Evolutionary conservation across 306 rosid species (phyloP).

Genomic region (Sesbania bispinosa): DNA sequence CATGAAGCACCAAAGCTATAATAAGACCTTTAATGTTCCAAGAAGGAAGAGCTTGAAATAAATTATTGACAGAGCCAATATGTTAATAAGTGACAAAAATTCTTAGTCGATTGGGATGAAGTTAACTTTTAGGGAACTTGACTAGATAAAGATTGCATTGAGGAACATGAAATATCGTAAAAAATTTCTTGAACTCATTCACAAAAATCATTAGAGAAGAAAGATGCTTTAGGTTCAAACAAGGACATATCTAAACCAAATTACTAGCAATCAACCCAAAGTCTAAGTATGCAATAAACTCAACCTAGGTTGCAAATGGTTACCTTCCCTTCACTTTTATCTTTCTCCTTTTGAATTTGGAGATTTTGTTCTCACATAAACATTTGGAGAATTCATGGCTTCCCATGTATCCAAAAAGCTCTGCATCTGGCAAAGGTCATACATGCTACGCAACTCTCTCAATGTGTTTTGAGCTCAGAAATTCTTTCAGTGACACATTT

Average conservation of each 20-base stretch:
- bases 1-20: slow-evolving; percentile 51
- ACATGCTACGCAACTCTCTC: not conserved
- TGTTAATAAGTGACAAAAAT: not conserved
- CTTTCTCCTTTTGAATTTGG: not conserved
- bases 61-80: not conserved
- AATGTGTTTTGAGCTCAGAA: not conserved
- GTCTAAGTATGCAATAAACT: not conserved
- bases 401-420: not conserved
- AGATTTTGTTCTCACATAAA: not conserved
- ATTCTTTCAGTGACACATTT: not conserved
- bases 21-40: slow-evolving; percentile 62
- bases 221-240: not conserved
- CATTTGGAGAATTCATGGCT: not conserved
- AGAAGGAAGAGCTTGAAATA: not conserved
- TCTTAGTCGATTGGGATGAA: not conserved
- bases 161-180: not conserved
- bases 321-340: not conserved
- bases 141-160: not conserved
- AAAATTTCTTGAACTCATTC: too few relatives aligned
- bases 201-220: not conserved
- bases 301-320: not conserved
- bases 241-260: not conserved
- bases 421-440: not conserved
- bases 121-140: not conserved
- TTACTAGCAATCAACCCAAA: not conserved